Percentiles rank a stretch among this genome's conserved stretches.
Evolutionary conservation across 163 green algal species (phyloP).

Genomic region (Chlorella variabilis): DNA sequence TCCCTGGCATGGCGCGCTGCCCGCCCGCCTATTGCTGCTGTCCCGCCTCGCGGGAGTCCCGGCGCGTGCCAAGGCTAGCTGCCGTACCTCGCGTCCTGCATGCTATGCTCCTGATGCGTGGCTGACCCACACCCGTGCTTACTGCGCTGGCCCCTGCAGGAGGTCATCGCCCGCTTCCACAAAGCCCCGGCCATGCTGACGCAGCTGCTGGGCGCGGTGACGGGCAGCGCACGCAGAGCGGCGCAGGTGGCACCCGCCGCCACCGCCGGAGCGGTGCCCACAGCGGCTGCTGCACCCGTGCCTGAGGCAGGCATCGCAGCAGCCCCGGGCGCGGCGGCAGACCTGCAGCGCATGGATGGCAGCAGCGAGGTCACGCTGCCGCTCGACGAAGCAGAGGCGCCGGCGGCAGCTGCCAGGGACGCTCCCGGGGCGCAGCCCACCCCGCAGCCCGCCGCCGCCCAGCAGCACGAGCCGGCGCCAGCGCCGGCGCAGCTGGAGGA

Average conservation of each 20-base stretch:
- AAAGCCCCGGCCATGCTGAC: slow-evolving; percentile 18
- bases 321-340: background rate
- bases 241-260: background rate
- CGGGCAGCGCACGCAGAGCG: background rate
- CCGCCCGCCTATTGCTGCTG: no score
- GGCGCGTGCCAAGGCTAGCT: no score
- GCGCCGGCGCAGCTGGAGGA: background rate
- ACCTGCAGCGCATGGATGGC: background rate
- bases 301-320: background rate
- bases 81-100: no score
- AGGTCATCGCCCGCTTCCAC: slow-evolving; percentile 17
- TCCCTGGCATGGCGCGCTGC: background rate
- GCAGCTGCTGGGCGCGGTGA: slow-evolving; percentile 13
- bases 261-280: no score
- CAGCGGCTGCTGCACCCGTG: background rate
- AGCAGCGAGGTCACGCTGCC: background rate
- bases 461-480: background rate
- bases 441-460: background rate
- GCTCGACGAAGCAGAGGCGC: background rate
- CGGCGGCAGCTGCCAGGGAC: background rate
- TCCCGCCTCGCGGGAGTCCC: no score
- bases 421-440: background rate
- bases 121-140: no score
- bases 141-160: background rate
- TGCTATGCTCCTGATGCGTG: no score